Evolutionary conservation across 257 asterid genomes (phyloP), one percentile per base, ranked within the genome.

Genomic region (Solanum infundibuliforme): DNA sequence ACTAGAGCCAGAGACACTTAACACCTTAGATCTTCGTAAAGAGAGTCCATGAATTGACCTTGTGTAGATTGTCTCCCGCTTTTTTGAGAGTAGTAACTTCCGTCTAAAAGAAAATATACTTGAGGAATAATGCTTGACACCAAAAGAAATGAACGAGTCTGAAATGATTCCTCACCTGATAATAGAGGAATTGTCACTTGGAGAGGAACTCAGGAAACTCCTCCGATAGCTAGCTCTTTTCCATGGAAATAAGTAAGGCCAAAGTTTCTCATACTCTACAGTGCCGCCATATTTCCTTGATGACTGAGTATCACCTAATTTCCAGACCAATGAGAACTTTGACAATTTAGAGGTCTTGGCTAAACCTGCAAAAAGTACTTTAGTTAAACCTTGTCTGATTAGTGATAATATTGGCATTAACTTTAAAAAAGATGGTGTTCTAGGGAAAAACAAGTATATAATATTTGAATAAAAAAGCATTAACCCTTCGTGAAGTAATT

Each of bases 21-120:
- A 87, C 66, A 95, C 96, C 92, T 95, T 92, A 86, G 98, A 96
- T 90, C 94, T 93, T 90, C 87, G 91, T 69, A 97, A 97, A 89
- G 99, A 95, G 87, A 94, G 96, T 38, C 99, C 99, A 91, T 91
- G 93, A 55, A 89, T 85, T 55, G 99, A 95, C 90, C 96, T 96
- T 83, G 94, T 95, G 91, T 97, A 97, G 84, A 95, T 83, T 66
- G 99, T 94, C 87, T 95, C 95, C 91, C 98, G 92, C 90, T 93
- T 97, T 84, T 94, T 93, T 86, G 98, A 90, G 35, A 95, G 89
- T 89, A 92, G 87, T 76, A 93, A 87, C 85, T 94, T 94, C 91
- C 92, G 95, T 92, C 99, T 97, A 91, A 89, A 89, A 83, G n/a
- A 73, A 90, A 38, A 86, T 41, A 84, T 6, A 36, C n/a, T 86